Evolutionary conservation across 1,284 basidiomycete species (phyloP).

Genomic region (Microbotryum violaceum): DNA sequence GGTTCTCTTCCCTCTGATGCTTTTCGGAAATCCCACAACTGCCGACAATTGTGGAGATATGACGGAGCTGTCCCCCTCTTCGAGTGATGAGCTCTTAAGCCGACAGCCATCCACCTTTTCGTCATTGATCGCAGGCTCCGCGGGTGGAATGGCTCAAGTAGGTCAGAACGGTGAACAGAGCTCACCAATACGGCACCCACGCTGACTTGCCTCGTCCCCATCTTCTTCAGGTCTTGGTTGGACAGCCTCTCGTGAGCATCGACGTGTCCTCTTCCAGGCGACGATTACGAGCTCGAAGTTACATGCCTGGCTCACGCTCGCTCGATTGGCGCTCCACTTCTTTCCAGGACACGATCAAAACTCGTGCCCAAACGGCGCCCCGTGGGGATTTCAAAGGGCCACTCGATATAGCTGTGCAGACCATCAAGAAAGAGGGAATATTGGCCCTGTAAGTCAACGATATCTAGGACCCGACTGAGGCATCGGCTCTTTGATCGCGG

Average conservation of each 20-base stretch:
- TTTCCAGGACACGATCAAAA: constrained; percentile 72
- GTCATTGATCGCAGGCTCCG: constrained; percentile 60
- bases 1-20: no score
- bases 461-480: neutral
- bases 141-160: constrained; percentile 57
- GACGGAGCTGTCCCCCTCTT: no score
- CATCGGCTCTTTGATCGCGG: constrained; percentile 21
- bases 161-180: constrained; percentile 33
- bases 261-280: no score
- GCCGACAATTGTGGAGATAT: no score
- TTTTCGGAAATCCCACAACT: no score
- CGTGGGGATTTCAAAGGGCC: constrained; percentile 66
- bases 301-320: neutral
- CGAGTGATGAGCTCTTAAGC: no score
- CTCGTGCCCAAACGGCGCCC: constrained; percentile 47
- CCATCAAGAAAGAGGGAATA: constrained; percentile 76
- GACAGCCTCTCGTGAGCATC: constrained; percentile 54
- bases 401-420: constrained; percentile 75
- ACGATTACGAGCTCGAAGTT: neutral
- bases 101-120: constrained; percentile 11
- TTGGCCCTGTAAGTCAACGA: constrained; percentile 61
- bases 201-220: constrained; percentile 40
- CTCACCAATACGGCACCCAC: constrained; percentile 42
- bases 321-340: constrained; percentile 12
- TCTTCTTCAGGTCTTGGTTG: constrained; percentile 57